Conservation (phyloP, 23 red algal genomes). For the Cyanidioschyzon merolae region DNA sequence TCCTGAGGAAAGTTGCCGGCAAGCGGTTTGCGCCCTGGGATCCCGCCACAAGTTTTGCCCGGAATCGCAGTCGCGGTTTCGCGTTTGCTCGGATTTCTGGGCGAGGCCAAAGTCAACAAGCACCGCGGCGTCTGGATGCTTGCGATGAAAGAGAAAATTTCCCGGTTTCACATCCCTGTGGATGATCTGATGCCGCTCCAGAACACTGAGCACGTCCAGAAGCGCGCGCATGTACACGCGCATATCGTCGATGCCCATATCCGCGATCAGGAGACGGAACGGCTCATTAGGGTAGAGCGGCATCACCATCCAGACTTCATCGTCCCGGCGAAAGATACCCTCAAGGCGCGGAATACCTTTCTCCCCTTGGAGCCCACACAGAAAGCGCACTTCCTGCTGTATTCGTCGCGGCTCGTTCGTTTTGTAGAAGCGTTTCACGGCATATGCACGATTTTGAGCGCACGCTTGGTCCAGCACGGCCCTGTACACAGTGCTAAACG, state of each 20-base stretch:
- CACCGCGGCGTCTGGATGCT: neutral
- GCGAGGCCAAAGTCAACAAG: slow-evolving; percentile 12
- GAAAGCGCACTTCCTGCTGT: neutral
- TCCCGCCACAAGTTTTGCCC: neutral
- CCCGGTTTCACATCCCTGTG: slow-evolving; percentile 2
- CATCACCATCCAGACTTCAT: neutral
- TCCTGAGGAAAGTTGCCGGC: neutral
- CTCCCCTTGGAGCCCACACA: neutral
- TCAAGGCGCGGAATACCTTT: neutral
- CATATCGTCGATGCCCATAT: neutral
- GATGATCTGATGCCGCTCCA: neutral
- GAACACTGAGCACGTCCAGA: neutral
- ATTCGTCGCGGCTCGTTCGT: neutral
- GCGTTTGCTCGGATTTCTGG: neutral
- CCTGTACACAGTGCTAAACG: neutral
- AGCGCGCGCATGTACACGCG: neutral
- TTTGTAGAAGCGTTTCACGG: neutral
- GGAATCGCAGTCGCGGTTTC: neutral
- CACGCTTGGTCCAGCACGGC: neutral
- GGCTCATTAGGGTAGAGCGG: neutral
- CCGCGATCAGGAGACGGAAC: neutral
- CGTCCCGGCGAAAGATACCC: neutral
- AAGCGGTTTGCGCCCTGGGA: neutral
- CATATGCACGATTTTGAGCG: neutral
- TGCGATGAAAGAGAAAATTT: slow-evolving; percentile 7